phyloP scores from a whole-genome alignment of 1,284 basidiomycete genomes.

The Pseudozyma thailandica region DNA sequence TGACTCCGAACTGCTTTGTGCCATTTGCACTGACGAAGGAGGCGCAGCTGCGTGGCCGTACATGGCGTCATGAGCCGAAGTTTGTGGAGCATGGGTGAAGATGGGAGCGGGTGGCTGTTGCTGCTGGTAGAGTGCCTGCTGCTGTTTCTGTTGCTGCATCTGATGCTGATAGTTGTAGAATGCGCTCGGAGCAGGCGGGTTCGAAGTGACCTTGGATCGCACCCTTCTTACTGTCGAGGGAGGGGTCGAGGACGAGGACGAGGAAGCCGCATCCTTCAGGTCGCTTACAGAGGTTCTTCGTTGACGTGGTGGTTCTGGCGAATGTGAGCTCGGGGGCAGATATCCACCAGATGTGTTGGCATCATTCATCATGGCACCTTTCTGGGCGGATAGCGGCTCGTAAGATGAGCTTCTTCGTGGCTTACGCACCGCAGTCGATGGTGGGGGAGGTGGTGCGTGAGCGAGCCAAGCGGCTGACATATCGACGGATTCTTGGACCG shows the following conservation, averaged over 20 bases:
- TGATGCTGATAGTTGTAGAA: conserved; percentile 52
- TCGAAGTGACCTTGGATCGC: conserved; percentile 42
- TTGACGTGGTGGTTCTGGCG: conserved; percentile 44
- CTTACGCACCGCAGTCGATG: conserved; percentile 23
- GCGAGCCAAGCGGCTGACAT: conserved; percentile 57
- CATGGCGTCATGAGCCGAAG: conserved; percentile 2
- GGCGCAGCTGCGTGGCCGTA: conserved; percentile 8
- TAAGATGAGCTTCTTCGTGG: conserved; percentile 48
- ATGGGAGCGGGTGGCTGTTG: conserved; percentile 5
- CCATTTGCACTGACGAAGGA: conserved; percentile 24
- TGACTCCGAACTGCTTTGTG: conserved; percentile 26
- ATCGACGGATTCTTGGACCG: conserved; percentile 36
- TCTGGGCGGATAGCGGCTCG: conserved; percentile 29
- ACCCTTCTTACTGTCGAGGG: conserved; percentile 25
- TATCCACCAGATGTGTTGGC: conserved; percentile 44
- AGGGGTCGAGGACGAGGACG: conserved; percentile 20
- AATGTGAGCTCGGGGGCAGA: conserved; percentile 53
- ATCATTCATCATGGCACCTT: conserved; percentile 33
- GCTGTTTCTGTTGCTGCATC: conserved; percentile 39
- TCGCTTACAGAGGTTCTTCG: conserved; percentile 24
- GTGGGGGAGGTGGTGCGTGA: conserved; percentile 56
- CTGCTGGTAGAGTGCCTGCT: conserved; percentile 16
- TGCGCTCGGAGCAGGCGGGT: conserved; percentile 41
- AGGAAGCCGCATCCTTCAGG: conserved; percentile 21
- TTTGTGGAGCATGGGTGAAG: conserved; percentile 11